Percentiles rank a stretch among this genome's conserved stretches.
phyloP scores from a whole-genome alignment of 768 basidiomycete species.

The Phaeotremella skinneri region DNA sequence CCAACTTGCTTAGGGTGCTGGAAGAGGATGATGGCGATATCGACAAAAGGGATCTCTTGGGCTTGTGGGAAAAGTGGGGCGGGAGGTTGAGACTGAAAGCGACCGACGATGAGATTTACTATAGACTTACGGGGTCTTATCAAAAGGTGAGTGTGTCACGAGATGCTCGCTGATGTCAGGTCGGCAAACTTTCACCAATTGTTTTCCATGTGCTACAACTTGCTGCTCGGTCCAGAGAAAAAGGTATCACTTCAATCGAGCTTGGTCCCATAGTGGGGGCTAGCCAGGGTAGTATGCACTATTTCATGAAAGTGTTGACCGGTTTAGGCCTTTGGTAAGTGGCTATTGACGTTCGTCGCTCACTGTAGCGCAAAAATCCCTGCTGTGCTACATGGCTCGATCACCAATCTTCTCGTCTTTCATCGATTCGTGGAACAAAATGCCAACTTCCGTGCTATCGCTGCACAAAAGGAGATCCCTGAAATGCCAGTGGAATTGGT shows the following conservation, averaged over 20 bases:
- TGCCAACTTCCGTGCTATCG: constrained; percentile 28
- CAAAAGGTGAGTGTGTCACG: constrained; percentile 27
- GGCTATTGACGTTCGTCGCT: neutral
- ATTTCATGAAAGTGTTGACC: constrained; percentile 40
- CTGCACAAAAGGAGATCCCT: neutral
- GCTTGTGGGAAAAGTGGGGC: constrained; percentile 36
- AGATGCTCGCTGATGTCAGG: constrained; percentile 16
- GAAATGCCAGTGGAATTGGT: neutral
- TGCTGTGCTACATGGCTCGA: constrained; percentile 24
- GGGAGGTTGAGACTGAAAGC: constrained; percentile 34
- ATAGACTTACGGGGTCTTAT: constrained; percentile 36
- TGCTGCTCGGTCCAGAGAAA: constrained; percentile 35
- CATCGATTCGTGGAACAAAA: constrained; percentile 37
- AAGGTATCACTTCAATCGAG: constrained; percentile 43
- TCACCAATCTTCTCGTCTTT: constrained; percentile 38
- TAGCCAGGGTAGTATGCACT: constrained; percentile 39
- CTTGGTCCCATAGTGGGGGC: constrained; percentile 41
- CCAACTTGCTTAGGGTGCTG: constrained; percentile 18
- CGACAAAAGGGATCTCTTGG: constrained; percentile 14
- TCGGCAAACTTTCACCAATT: constrained; percentile 26
- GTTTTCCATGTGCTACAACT: constrained; percentile 40
- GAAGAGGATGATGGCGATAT: constrained; percentile 24
- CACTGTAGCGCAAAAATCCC: constrained; percentile 40
- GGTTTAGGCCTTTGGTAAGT: constrained; percentile 34
- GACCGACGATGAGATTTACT: constrained; percentile 41